Conservation (phyloP, 176 grass and related monocot species). For the Bromus sterilis region DNA sequence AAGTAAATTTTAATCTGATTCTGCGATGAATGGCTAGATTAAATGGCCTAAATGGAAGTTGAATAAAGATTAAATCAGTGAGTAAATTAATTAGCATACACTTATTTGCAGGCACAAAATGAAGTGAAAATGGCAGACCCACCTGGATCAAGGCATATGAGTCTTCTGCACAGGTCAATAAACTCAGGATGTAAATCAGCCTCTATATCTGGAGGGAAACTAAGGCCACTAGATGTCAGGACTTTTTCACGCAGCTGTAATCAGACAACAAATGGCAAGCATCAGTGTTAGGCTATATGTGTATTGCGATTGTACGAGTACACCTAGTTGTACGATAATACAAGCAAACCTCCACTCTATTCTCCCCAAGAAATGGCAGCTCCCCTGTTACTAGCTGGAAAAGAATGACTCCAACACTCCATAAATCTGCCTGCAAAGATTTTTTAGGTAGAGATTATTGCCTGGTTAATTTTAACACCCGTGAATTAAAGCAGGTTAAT, state of each 20-base stretch:
- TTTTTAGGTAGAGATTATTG: slow-evolving; percentile 1
- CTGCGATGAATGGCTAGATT: not conserved
- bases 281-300: slow-evolving; percentile 1
- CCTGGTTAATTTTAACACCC: not conserved
- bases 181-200: slow-evolving; percentile 47
- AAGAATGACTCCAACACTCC: slow-evolving; percentile 71
- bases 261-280: slow-evolving; percentile 8
- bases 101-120: slow-evolving; percentile 8
- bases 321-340: not conserved
- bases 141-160: slow-evolving; percentile 57
- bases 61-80: not conserved
- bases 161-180: slow-evolving; percentile 53
- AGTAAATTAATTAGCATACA: not conserved
- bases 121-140: not conserved
- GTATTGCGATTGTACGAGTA: not conserved
- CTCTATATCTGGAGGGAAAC: slow-evolving; percentile 51
- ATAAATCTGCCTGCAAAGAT: slow-evolving; percentile 66
- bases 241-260: slow-evolving; percentile 53
- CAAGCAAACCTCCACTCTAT: slow-evolving; percentile 28
- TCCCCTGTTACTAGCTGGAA: slow-evolving; percentile 69
- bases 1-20: slow-evolving; percentile 12
- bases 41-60: not conserved
- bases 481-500: not conserved
- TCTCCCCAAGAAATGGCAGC: slow-evolving; percentile 38
- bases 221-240: slow-evolving; percentile 46